Evolutionary conservation across 331 rosid species (phyloP), one percentile per base, ranked within the genome.

Genomic region (Spiraea crenata): DNA sequence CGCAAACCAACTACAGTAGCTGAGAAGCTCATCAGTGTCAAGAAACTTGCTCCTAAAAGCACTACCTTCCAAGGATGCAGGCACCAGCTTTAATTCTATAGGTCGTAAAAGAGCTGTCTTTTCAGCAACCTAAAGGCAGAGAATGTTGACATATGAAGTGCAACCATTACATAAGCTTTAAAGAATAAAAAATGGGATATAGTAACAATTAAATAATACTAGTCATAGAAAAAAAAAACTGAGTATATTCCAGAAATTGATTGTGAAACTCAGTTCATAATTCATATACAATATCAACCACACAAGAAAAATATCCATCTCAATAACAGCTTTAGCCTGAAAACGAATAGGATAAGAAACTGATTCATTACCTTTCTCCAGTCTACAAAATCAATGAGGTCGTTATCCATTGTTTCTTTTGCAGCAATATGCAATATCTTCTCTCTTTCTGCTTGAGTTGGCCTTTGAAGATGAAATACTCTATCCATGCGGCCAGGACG

Each of bases 401-500:
- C 92, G 68, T 82, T 85, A 72, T 93, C 98, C 98, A 93, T 93
- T 67, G 90, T 87, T 82, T 84, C 96, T 81, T 88, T 82, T 45
- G 98, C 98, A 44, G 97, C 87, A 46, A 75, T 71, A 75, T 74
- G 82, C 69, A 93, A 76, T 75, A 93, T 93, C 70, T 76, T 89
- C 73, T 93, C 97, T 78, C 98, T 90, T 84, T 93, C 96, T 5
- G 76, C 84, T 88, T 93, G 95, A 66, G 98, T 89, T 41, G 92
- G 98, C 63, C 92, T 90, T 83, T 90, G 98, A 87, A 93, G 98
- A 80, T 93, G 97, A 83, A 93, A 90, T 81, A 89, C 83, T 82
- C 98, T 88, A 89, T 93, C 98, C 98, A 93, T 93, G 64, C 98
- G 93, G 35, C 98, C 98, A 78, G 98, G 97, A 73, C 98, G 89